These are phyloP conservation scores for Leucogyrophana mollusca DNA, from an alignment of 768 basidiomycete genomes.

Conservation along the genomic window DNA sequence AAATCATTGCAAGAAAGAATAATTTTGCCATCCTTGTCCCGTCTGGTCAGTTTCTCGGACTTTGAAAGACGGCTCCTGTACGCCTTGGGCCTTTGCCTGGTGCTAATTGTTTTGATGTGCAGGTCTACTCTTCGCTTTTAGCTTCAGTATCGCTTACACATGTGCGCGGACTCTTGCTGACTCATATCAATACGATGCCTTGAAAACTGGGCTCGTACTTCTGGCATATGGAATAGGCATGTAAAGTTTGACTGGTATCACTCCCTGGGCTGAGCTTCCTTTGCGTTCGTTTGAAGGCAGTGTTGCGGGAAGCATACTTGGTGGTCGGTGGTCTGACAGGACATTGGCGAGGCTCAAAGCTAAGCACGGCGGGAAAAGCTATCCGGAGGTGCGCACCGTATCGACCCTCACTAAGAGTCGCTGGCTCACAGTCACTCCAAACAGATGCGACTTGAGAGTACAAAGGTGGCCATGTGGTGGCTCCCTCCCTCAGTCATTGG, in stretches of 20 bases:
- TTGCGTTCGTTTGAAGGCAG: constrained; percentile 31
- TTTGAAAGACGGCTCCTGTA: no score
- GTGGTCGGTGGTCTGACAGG: constrained; percentile 61
- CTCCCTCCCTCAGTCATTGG: constrained; percentile 60
- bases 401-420: neutral
- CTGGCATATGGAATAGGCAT: constrained; percentile 71
- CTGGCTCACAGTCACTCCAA: neutral
- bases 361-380: constrained; percentile 44
- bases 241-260: constrained; percentile 9
- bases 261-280: neutral
- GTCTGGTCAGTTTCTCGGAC: constrained; percentile 23
- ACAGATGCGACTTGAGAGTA: constrained; percentile 76
- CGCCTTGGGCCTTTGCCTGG: no score
- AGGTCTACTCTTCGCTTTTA: constrained; percentile 73
- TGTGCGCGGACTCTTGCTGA: constrained; percentile 68
- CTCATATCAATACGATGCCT: constrained; percentile 64
- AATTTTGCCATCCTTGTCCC: constrained; percentile 59
- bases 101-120: no score
- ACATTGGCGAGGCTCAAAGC: constrained; percentile 45
- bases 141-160: constrained; percentile 71
- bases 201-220: constrained; percentile 76
- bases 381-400: constrained; percentile 58
- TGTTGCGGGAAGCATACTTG: constrained; percentile 53
- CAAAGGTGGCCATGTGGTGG: constrained; percentile 48
- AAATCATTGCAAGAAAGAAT: constrained; percentile 60